Base-by-base conservation (phyloP, 257 asterid species). In the Coffea eugenioides region DNA sequence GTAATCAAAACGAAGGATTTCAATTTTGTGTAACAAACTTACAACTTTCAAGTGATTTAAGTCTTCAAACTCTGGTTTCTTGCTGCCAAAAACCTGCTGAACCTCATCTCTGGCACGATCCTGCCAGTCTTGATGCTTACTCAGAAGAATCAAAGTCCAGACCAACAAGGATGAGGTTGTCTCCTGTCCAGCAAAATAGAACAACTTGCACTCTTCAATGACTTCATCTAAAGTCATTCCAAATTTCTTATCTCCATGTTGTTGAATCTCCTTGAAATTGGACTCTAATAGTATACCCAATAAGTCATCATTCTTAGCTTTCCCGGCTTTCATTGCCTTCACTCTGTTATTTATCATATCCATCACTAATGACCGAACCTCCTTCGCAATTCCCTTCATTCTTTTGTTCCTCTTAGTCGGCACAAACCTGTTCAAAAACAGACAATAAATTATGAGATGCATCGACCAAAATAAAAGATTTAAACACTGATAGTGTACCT, bases 341-440 rank as follows among this genome's bases (percentile, higher is more conserved):
- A 82, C 69, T 70, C 93, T 85, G 61, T 83, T 82, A 31, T 69
- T 77, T 54, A 91, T 86, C 48, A 91, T 81, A 0, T 78, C 79
- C 39, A 85, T 83, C 25, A 91, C 57, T 8, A 81, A 80, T 20
- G 83, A 77, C 25, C 85, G 79, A 2, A 86, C 88, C 71, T 91
- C 88, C 77, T 71, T 86, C 51, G 16, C 69, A 21, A 91, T 86
- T 34, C 79, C 78, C 81, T 80, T 84, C 81, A 90, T 86, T 76
- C 87, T 87, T 77, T 80, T 77, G 68, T 85, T 88, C 4, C 75
- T 67, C 77, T 82, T 84, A 0, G 92, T 91, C 0, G 94, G 97
- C 73, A 92, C 45, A 79, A 77, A 85, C 73, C 93, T 90, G 71
- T 51, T 68, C 2, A 20, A n/a, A 2, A 9, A 51, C 45, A 14